Conservation (phyloP, 106 monocot genomes). For the Allium fistulosum region DNA sequence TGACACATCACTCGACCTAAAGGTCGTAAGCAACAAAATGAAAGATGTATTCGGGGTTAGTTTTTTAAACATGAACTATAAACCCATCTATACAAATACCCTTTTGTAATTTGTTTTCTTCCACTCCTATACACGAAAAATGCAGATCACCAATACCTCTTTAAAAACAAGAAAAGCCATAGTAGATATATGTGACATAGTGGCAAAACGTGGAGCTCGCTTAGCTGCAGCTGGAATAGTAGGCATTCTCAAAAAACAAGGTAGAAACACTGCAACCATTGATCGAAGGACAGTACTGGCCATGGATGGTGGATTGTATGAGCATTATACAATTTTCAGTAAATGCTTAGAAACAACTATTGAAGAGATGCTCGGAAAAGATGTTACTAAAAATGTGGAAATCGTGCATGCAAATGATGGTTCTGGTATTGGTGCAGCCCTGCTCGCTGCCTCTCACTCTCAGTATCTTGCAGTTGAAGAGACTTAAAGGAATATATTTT, state of each 20-base stretch:
- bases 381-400: constrained; percentile 19
- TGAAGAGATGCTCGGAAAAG: constrained; percentile 62
- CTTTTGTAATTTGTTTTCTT: not conserved
- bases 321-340: constrained; percentile 74
- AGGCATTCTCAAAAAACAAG: constrained; percentile 89
- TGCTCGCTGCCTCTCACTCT: constrained; percentile 86
- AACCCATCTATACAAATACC: no score
- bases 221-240: constrained; percentile 78
- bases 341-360: constrained; percentile 54
- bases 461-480: constrained; percentile 37
- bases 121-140: not conserved
- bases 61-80: not conserved
- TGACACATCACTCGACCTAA: constrained; percentile 76
- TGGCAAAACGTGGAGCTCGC: constrained; percentile 72
- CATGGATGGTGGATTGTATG: constrained; percentile 88
- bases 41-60: constrained; percentile 78
- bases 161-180: constrained; percentile 64
- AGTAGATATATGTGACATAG: constrained; percentile 63
- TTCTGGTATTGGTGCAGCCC: constrained; percentile 83
- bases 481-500: constrained; percentile 9
- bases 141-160: constrained; percentile 53
- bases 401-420: constrained; percentile 76
- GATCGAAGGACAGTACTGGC: constrained; percentile 63
- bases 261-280: constrained; percentile 26
- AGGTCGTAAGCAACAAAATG: constrained; percentile 55